Percentiles rank a stretch among this genome's conserved stretches.
Evolutionary conservation across 768 basidiomycete species (phyloP).

Genomic region (Coprinellus micaceus): DNA sequence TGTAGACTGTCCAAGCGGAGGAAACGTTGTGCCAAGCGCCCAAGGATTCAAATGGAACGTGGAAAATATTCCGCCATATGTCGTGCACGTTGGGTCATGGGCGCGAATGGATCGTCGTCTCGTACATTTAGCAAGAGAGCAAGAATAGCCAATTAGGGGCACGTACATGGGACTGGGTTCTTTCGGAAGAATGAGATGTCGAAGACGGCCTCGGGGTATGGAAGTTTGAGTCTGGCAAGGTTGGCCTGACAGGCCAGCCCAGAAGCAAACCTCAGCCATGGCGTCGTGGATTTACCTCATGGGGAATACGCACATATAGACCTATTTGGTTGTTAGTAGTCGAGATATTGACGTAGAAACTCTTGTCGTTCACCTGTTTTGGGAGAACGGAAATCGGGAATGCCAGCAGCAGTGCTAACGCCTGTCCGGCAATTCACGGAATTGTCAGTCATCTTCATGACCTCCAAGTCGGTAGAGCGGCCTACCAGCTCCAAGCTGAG

Average conservation of each 20-base stretch:
- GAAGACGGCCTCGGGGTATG: slow-evolving; percentile 95
- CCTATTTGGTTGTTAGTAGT: slow-evolving; percentile 27
- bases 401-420: slow-evolving; percentile 76
- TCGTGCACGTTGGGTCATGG: neutral
- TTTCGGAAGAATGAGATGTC: slow-evolving; percentile 81
- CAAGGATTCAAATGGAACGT: too few relatives aligned
- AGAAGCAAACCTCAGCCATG: neutral
- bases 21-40: neutral
- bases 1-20: slow-evolving; percentile 59
- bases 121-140: neutral
- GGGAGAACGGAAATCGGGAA: slow-evolving; percentile 87
- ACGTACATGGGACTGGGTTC: slow-evolving; percentile 77
- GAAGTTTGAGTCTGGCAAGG: slow-evolving; percentile 70
- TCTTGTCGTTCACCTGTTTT: slow-evolving; percentile 59
- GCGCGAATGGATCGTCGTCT: neutral
- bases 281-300: neutral
- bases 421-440: slow-evolving; percentile 34
- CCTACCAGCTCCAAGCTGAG: slow-evolving; percentile 67
- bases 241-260: slow-evolving; percentile 54
- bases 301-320: slow-evolving; percentile 43
- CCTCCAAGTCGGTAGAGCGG: slow-evolving; percentile 1
- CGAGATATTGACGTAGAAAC: neutral
- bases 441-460: neutral
- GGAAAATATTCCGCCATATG: too few relatives aligned
- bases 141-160: neutral